Base-by-base conservation (phyloP, 1,139 yeast genomes). In the Diutina pseudorugosa region DNA sequence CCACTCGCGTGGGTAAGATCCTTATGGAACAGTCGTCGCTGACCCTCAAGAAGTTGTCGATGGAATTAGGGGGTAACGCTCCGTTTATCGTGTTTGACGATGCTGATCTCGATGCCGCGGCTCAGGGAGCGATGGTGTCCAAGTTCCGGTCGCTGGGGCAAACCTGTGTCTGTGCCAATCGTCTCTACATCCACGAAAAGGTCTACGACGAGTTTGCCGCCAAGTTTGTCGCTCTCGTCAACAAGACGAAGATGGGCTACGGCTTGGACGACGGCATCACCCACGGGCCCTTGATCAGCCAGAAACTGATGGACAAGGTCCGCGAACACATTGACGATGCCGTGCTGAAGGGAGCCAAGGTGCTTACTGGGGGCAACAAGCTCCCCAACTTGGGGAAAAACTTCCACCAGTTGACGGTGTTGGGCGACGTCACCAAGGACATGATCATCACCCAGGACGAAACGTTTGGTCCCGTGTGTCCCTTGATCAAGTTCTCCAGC, bases 31-130 rank as follows among this genome's bases (percentile, higher is more conserved):
- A 88, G 66, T 76, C 90, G 8, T 72, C 95, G 1, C 72, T 83
- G 2, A 84, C 95, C 8, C 73, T 90, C 63, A 91, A 91, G 68
- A 90, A 90, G 64, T 71, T 87, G 47, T 85, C 95, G 0, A 77
- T 45, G 49, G 97, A 91, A 68, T 73, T 90, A 52, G 98, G 98
- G 50, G 98, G 97, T 47, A 91, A 90, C 65, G 95, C 97, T 3
- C 96, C 97, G 18, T 82, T 89, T 59, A 83, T 90, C 56, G 90
- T 89, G 11, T 89, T 89, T 67, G 85, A 82, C 27, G 96, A 89
- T 64, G 93, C 89, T 7, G 84, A 87, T 60, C 58, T 90, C 40
- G 91, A 85, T 55, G 71, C 73, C 52, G 96, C 96, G 1, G 90
- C 87, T 4, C 53, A 53, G 2, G 60, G 60, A 2, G 57, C 52